These are phyloP conservation scores for Cystobasidium sp. DNA, from an alignment of 1,284 basidiomycete genomes.

Conservation along the genomic window DNA sequence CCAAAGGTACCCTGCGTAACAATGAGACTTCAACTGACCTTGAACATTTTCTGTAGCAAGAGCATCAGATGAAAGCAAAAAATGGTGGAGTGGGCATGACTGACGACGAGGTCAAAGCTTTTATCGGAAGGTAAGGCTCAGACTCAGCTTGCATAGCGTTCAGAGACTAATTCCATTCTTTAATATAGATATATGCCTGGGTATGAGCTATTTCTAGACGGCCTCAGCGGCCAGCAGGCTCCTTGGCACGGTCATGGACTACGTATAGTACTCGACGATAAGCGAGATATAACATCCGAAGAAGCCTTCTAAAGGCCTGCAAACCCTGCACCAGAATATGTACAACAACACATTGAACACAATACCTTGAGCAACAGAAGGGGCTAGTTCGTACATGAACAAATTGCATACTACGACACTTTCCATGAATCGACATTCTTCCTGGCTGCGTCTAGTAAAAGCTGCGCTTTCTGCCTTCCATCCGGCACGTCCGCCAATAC, in stretches of 20 bases:
- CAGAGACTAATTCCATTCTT: constrained; percentile 50
- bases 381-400: neutral
- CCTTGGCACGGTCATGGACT: constrained; percentile 61
- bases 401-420: neutral
- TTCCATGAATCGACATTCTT: constrained; percentile 34
- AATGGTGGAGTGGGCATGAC: constrained; percentile 86
- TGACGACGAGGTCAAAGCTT: constrained; percentile 75
- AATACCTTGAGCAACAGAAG: no score
- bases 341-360: no score
- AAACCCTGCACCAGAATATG: neutral
- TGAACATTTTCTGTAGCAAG: constrained; percentile 66
- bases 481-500: constrained; percentile 11
- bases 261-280: constrained; percentile 60
- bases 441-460: constrained; percentile 12
- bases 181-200: constrained; percentile 81
- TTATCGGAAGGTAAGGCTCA: constrained; percentile 50
- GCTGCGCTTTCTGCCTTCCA: constrained; percentile 14
- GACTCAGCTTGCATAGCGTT: constrained; percentile 50
- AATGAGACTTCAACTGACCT: neutral
- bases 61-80: constrained; percentile 77
- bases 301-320: constrained; percentile 47
- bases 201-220: constrained; percentile 74
- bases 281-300: constrained; percentile 56
- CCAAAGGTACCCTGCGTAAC: no score
- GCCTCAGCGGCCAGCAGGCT: constrained; percentile 57